Evolutionary conservation across 345 rosid species (phyloP), one percentile per base, ranked within the genome.

Genomic region (Anastatica hierochuntica): DNA sequence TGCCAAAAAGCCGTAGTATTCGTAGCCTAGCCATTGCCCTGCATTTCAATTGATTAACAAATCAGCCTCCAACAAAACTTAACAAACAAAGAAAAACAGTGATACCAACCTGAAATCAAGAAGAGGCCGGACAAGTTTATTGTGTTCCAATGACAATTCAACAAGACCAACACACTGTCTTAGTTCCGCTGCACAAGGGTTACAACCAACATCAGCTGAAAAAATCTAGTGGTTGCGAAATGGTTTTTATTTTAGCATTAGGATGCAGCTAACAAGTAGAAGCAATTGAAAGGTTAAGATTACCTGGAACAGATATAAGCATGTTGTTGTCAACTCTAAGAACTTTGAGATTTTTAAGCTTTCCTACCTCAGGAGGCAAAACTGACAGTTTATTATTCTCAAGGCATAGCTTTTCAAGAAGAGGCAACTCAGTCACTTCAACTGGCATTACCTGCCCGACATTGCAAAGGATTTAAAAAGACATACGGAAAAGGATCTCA

Each of bases 251-350:
- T 38, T 10, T 7, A 39, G 9, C n/a, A 18, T 8, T n/a, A 30
- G 17, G 17, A 29, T 16, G 24, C 8, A 0, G 2, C 8, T 8
- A 61, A 65, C 43, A 58, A 45, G 14, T 31, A 13, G 0, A 57
- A 34, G 29, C 27, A 56, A 45, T 27, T 20, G 3, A 1, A 6
- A 43, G n/a, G 41, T 21, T 12, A 36, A 9, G 30, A 82, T 79
- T 76, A 92, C 98, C 90, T 53, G 98, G 98, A 56, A 92, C 97
- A 24, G 98, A 88, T 42, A 77, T 75, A 63, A 92, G 75, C 74
- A 75, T 42, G 69, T 92, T 92, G 69, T 76, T 58, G 62, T 92
- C 97, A 65, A 79, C 90, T 56, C 72, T 75, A 39, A 92, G 94
- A 62, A 92, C 77, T 64, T 81, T 81, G 49, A 88, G 76, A 49